A percentile compares a stretch with the other conserved stretches of the same genome.
phyloP scores from a whole-genome alignment of 192 early-diverging fungal species.

The Backusella psychrophila region DNA sequence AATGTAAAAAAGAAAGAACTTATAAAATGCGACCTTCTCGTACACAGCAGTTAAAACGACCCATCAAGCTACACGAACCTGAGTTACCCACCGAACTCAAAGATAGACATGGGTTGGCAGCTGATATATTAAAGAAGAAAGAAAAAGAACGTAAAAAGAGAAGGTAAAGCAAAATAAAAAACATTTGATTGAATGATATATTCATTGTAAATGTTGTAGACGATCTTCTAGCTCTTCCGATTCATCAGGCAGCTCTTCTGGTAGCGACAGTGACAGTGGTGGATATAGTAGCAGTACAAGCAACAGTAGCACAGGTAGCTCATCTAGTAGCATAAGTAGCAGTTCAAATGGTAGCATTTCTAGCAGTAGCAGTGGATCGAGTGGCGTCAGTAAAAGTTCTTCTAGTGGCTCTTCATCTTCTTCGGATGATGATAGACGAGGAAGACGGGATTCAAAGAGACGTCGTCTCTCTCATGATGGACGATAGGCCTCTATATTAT shows the following conservation, averaged over 20 bases:
- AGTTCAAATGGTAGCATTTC: conserved; percentile 20
- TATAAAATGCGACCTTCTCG: conserved; percentile 55
- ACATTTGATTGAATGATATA: background rate
- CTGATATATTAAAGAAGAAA: conserved; percentile 46
- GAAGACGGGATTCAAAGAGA: background rate
- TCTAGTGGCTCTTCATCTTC: background rate
- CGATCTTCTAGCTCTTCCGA: conserved; percentile 4
- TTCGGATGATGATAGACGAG: background rate
- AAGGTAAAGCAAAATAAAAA: background rate
- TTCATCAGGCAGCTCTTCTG: conserved; percentile 18
- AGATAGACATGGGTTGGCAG: conserved; percentile 43
- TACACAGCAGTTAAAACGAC: conserved; percentile 59
- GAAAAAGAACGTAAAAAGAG: conserved; percentile 33
- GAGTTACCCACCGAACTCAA: conserved; percentile 48
- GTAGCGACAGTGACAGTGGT: conserved; percentile 3
- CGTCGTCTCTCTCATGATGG: background rate
- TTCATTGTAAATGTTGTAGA: background rate
- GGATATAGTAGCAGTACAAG: background rate
- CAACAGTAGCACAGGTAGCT: background rate
- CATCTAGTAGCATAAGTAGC: background rate
- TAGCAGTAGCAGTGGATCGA: conserved; percentile 18
- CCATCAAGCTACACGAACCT: conserved; percentile 43
- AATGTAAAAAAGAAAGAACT: conserved; percentile 43
- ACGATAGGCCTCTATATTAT: background rate
- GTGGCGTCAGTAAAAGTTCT: conserved; percentile 5